These are phyloP conservation scores for Zanthoxylum bungeanum DNA, from an alignment of 345 rosid species.

Conservation along the genomic window DNA sequence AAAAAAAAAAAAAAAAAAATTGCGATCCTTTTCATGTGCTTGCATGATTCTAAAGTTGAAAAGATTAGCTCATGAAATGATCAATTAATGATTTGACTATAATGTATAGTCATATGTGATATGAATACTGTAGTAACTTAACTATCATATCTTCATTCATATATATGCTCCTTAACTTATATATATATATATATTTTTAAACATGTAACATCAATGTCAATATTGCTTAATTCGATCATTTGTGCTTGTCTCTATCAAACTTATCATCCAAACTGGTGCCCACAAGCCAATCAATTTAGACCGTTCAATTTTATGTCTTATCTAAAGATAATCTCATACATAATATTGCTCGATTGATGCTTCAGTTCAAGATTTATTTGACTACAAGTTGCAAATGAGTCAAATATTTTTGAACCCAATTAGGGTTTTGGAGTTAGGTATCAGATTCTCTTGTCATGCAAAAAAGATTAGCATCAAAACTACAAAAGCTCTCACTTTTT, in stretches of 20 bases:
- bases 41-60: not conserved
- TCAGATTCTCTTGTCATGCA: conserved; percentile 31
- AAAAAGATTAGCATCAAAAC: not conserved
- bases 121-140: conserved; percentile 12
- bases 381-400: conserved; percentile 8
- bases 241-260: conserved; percentile 18
- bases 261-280: not conserved
- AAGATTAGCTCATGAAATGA: not conserved
- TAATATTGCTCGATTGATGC: conserved; percentile 3
- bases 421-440: conserved; percentile 21
- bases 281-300: conserved; percentile 27
- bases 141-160: no score
- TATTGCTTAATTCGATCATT: not conserved
- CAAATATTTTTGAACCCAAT: conserved; percentile 17
- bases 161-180: not conserved
- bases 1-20: no score
- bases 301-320: conserved; percentile 6
- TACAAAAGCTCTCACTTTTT: conserved; percentile 3
- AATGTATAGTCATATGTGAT: not conserved
- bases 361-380: not conserved
- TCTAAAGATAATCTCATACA: not conserved
- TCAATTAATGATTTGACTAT: conserved; percentile 21
- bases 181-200: no score
- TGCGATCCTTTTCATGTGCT: not conserved
- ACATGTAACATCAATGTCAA: not conserved